These are phyloP conservation scores for Boehmeria nivea DNA, from an alignment of 306 rosid genomes.

Conservation along the genomic window DNA sequence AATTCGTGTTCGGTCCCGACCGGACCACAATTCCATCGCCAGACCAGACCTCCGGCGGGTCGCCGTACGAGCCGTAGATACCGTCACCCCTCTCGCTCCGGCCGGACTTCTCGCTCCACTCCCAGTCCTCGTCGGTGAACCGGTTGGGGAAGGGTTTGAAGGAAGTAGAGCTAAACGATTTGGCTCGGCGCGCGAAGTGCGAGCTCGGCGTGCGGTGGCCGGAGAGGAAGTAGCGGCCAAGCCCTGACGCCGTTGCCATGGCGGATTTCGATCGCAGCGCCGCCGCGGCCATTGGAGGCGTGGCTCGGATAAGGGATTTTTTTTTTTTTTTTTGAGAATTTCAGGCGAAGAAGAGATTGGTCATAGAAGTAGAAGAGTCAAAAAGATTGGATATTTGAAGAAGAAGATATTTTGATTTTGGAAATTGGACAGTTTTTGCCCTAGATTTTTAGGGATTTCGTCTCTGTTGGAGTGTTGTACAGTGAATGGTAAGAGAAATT, in stretches of 20 bases:
- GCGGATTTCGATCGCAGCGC: constrained; percentile 66
- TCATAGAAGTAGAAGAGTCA: constrained; percentile 20
- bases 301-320: constrained; percentile 8
- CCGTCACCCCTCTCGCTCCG: constrained; percentile 4
- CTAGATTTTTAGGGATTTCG: constrained; percentile 4
- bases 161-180: constrained; percentile 58
- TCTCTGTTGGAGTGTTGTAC: not conserved
- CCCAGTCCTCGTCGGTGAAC: constrained; percentile 32
- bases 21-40: constrained; percentile 81
- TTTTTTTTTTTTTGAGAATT: constrained; percentile 3
- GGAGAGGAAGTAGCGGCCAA: constrained; percentile 46
- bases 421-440: not conserved
- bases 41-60: constrained; percentile 91
- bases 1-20: constrained; percentile 41
- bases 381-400: constrained; percentile 14
- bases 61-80: constrained; percentile 48
- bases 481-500: no score
- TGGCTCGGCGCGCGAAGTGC: constrained; percentile 37
- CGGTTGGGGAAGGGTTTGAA: constrained; percentile 69
- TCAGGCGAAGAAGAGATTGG: not conserved
- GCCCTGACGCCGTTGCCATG: constrained; percentile 43
- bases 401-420: not conserved
- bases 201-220: constrained; percentile 34
- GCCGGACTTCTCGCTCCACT: no score
- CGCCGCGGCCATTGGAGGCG: constrained; percentile 50